These are phyloP conservation scores for Brassica carinata DNA, from an alignment of 345 rosid species.

Conservation along the genomic window DNA sequence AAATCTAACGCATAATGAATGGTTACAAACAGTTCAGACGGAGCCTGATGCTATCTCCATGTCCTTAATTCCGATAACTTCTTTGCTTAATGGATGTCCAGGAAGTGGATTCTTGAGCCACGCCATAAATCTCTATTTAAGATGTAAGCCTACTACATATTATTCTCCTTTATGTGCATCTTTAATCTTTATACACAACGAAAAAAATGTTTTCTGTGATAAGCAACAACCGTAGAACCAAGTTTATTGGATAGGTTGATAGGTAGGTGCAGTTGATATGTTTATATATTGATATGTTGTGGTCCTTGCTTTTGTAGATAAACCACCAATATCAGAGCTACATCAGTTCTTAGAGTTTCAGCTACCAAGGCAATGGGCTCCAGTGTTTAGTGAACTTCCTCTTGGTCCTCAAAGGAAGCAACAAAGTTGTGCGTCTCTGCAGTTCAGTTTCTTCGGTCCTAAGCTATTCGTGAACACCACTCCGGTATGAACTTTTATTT, in stretches of 20 bases:
- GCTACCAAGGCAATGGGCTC: conserved; percentile 97
- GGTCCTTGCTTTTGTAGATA: conserved; percentile 55
- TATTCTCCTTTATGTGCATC: conserved; percentile 13
- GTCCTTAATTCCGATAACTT: conserved; percentile 91
- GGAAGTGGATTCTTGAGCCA: conserved; percentile 96
- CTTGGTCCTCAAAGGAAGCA: conserved; percentile 92
- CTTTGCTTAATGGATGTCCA: conserved; percentile 86
- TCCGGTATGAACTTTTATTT: conserved; percentile 53
- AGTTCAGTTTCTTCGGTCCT: conserved; percentile 90
- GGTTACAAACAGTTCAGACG: conserved; percentile 85
- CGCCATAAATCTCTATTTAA: conserved; percentile 90
- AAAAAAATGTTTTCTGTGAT: background rate
- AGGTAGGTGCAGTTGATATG: background rate
- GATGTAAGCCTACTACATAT: conserved; percentile 59
- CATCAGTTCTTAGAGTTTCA: conserved; percentile 97
- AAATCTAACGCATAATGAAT: conserved; percentile 67
- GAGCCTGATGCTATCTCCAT: conserved; percentile 93
- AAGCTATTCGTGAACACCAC: conserved; percentile 82
- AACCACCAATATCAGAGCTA: conserved; percentile 89
- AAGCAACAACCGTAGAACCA: background rate
- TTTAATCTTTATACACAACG: background rate
- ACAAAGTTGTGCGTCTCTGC: conserved; percentile 67
- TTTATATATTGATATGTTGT: background rate
- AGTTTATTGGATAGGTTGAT: conserved; percentile 8
- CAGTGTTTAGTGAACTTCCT: conserved; percentile 94